Percentiles rank a stretch among this genome's conserved stretches.
Conservation (phyloP, 495 filamentous ascomycete species). For the Friedmanniomyces simplex region DNA sequence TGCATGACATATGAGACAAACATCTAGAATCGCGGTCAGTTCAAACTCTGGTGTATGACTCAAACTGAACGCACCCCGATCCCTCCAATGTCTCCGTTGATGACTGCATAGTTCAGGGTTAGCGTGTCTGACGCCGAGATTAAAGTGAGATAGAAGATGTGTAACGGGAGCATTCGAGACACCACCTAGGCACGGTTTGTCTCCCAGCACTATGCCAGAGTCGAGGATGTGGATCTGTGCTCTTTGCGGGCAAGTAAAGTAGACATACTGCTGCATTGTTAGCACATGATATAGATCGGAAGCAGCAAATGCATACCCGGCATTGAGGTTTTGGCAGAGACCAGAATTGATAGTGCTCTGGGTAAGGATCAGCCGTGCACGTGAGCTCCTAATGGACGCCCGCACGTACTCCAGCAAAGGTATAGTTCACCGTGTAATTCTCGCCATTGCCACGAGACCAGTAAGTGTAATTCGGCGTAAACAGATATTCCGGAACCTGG, state of each 20-base stretch:
- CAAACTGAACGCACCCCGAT: slow-evolving; percentile 2
- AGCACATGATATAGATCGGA: no score
- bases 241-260: no score
- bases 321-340: not conserved
- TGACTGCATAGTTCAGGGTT: not conserved
- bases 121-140: no score
- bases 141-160: no score
- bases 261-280: no score
- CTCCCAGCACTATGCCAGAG: no score
- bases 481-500: not conserved
- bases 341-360: not conserved
- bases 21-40: not conserved
- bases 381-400: not conserved
- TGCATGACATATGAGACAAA: slow-evolving; percentile 8
- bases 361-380: not conserved
- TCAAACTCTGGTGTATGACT: no score
- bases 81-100: slow-evolving; percentile 4
- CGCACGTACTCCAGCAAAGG: not conserved
- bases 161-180: no score
- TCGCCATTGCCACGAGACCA: no score
- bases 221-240: no score
- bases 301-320: no score
- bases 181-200: no score
- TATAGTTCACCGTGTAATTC: not conserved
- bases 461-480: not conserved